Conservation (phyloP, 2,329 filamentous ascomycete species). For the Phyllosticta paracitricarpa region DNA sequence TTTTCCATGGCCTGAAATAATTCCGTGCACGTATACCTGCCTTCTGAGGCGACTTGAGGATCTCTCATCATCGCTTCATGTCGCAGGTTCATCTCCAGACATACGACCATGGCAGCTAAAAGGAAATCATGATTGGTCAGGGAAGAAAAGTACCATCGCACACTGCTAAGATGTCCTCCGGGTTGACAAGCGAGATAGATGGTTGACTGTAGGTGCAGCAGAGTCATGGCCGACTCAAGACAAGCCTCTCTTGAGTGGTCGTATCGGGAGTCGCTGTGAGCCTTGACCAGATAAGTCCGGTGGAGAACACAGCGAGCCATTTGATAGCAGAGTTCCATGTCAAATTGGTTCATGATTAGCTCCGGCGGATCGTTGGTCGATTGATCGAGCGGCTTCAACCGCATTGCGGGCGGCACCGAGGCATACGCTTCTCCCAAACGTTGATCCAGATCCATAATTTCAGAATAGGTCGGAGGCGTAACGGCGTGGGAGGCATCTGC, state of each 20-base stretch:
- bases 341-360: slow-evolving; percentile 43
- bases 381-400: slow-evolving; percentile 28
- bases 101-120: slow-evolving; percentile 39
- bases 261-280: slow-evolving; percentile 24
- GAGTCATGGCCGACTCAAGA: slow-evolving; percentile 37
- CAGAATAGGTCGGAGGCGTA: slow-evolving; percentile 24
- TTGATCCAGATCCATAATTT: slow-evolving; percentile 29
- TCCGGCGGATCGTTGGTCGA: slow-evolving; percentile 40
- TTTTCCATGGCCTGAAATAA: slow-evolving; percentile 5
- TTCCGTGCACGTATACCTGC: background rate
- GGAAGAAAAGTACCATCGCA: slow-evolving; percentile 38
- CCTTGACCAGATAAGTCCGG: slow-evolving; percentile 39
- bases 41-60: background rate
- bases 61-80: background rate
- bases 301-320: slow-evolving; percentile 46
- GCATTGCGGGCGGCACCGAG: slow-evolving; percentile 25
- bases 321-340: slow-evolving; percentile 42
- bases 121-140: slow-evolving; percentile 39
- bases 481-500: slow-evolving; percentile 30
- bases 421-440: slow-evolving; percentile 25
- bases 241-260: slow-evolving; percentile 37
- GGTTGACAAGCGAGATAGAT: slow-evolving; percentile 39
- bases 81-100: slow-evolving; percentile 31
- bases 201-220: slow-evolving; percentile 40
- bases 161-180: slow-evolving; percentile 33